Conservation (phyloP, 2,329 filamentous ascomycete genomes). For the Pezicula carpinea region DNA sequence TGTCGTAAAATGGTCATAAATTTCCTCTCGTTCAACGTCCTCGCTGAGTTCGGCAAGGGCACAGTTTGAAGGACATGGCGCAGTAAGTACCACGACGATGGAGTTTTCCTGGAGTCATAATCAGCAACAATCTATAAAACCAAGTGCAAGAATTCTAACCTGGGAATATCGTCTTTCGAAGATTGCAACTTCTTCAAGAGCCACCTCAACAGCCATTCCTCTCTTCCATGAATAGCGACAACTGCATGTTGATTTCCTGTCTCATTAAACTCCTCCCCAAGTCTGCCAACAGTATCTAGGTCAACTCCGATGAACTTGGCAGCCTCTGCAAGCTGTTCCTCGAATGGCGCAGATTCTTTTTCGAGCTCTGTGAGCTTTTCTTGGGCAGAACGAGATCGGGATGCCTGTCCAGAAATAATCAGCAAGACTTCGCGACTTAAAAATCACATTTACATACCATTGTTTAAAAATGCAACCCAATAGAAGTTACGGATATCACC, state of each 20-base stretch:
- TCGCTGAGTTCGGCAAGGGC: slow-evolving; percentile 64
- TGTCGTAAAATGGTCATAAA: slow-evolving; percentile 64
- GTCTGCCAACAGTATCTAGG: slow-evolving; percentile 17
- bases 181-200: slow-evolving; percentile 53
- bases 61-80: slow-evolving; percentile 58
- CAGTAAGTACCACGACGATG: slow-evolving; percentile 54
- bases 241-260: slow-evolving; percentile 1
- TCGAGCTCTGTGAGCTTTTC: slow-evolving; percentile 27
- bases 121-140: not conserved
- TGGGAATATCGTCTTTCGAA: slow-evolving; percentile 27
- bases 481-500: slow-evolving; percentile 3
- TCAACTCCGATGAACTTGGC: slow-evolving; percentile 26
- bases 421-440: slow-evolving; percentile 7
- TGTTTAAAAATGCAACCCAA: not conserved
- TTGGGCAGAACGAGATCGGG: slow-evolving; percentile 26
- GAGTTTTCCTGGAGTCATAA: slow-evolving; percentile 11
- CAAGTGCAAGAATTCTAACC: slow-evolving; percentile 15
- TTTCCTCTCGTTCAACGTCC: slow-evolving; percentile 64
- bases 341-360: slow-evolving; percentile 29
- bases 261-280: not conserved
- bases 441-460: not conserved
- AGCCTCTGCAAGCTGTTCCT: slow-evolving; percentile 29
- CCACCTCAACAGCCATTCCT: slow-evolving; percentile 66
- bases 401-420: slow-evolving; percentile 15
- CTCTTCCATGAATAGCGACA: slow-evolving; percentile 35